Base-by-base conservation (phyloP, 2,329 filamentous ascomycete genomes). In the Penicillium psychrosexuale region DNA sequence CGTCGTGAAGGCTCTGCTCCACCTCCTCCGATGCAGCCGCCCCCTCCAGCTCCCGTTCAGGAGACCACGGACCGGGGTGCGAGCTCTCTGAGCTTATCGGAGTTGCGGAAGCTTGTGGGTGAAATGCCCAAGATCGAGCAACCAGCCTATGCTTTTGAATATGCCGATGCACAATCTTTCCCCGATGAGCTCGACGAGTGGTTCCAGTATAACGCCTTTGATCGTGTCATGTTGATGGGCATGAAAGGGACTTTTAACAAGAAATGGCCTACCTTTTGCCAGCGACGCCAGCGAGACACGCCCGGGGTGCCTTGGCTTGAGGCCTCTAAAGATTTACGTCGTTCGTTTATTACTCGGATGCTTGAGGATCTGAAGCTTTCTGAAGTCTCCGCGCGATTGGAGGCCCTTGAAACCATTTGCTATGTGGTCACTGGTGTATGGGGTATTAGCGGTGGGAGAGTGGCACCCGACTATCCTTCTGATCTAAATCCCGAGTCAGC, bases 111-210 rank as follows among this genome's bases (percentile, higher is more conserved):
- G 61, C 82, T 92, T 51, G 87, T 92, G 17, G 83, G 85, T 59
- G 89, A 92, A 56, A 85, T 90, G 62, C 88, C 88, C 15, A 84
- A 83, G 60, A 70, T 80, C 48, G 88, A 91, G 61, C 83, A 87
- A 47, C 79, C 82, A 40, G 84, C 85, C 11, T 99, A 99, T 78
- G 91, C 94, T 57, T 99, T 96, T 70, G 84, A 83, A 60, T 93
- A 93, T 75, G 78, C 82, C 27, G 89, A 93, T 72, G 82, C 83
- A 53, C 86, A 87, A 22, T 78, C 84, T 0, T 87, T 96, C 64
- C 85, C 89, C 17, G 90, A 94, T 60, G 94, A 99, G 77, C 81
- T 99, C 45, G 91, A 97, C 70, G 94, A 99, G 76, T 99, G 94
- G 94, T 99, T 99, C 74, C 86, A 88, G 50, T 97, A 97, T 74